These are phyloP conservation scores for Penicillium samsonianum DNA, from an alignment of 495 filamentous ascomycete species.

Conservation along the genomic window DNA sequence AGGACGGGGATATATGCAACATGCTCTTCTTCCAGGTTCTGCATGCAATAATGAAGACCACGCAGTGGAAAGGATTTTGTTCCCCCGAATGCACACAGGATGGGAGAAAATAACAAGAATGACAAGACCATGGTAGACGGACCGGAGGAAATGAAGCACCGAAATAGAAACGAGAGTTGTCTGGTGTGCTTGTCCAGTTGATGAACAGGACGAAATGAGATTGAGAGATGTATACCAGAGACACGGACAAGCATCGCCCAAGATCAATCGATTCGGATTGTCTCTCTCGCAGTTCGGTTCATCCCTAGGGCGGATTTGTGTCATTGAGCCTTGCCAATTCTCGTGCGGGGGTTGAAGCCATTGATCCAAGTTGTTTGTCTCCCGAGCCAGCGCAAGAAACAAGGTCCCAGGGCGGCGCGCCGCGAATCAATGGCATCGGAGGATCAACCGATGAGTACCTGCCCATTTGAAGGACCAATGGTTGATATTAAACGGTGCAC, in stretches of 20 bases:
- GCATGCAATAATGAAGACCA: constrained; percentile 13
- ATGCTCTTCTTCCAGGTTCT: constrained; percentile 19
- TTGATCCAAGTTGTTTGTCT: constrained; percentile 1
- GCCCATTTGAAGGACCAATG: constrained; percentile 23
- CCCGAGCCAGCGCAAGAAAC: neutral
- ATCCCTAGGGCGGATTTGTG: neutral
- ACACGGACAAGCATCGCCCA: neutral
- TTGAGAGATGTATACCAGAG: constrained; percentile 3
- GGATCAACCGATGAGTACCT: constrained; percentile 10
- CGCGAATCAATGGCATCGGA: constrained; percentile 4
- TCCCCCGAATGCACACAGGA: constrained; percentile 8
- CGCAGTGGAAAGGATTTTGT: constrained; percentile 16
- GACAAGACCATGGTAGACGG: constrained; percentile 14
- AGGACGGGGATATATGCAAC: constrained; percentile 33
- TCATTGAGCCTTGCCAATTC: constrained; percentile 1
- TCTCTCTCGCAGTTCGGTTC: neutral
- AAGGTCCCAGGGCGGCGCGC: neutral
- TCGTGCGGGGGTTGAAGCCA: neutral
- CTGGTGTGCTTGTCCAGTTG: constrained; percentile 5
- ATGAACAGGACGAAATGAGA: constrained; percentile 12
- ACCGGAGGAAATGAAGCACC: constrained; percentile 8
- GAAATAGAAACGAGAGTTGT: constrained; percentile 8
- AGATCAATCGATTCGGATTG: neutral
- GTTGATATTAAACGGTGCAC: constrained; percentile 45
- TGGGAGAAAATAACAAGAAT: constrained; percentile 7